A percentile compares a stretch with the other conserved stretches of the same genome.
Conservation (phyloP, 768 basidiomycete genomes). For the Suillus cothurnatus region DNA sequence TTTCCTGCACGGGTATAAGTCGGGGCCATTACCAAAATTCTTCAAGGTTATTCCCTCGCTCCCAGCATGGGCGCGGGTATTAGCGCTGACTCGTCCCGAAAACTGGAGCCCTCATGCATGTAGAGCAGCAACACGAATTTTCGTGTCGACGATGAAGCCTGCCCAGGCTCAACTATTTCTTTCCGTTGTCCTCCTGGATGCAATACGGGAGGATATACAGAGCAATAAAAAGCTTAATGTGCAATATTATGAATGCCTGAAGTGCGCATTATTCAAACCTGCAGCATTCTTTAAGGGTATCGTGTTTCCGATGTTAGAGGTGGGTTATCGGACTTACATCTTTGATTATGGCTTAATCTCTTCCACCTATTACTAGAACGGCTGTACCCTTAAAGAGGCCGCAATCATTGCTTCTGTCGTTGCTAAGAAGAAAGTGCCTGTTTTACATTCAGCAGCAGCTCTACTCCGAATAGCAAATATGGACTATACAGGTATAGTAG, state of each 20-base stretch:
- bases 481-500: slow-evolving; percentile 86
- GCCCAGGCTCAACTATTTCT: slow-evolving; percentile 91
- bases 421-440: slow-evolving; percentile 88
- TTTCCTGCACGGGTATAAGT: slow-evolving; percentile 87
- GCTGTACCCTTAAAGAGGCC: slow-evolving; percentile 92
- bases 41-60: slow-evolving; percentile 98
- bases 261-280: slow-evolving; percentile 92
- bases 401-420: slow-evolving; percentile 92
- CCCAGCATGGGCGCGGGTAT: slow-evolving; percentile 93
- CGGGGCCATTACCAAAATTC: slow-evolving; percentile 92
- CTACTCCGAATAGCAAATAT: slow-evolving; percentile 91
- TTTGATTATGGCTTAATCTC: slow-evolving; percentile 6
- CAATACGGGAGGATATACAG: slow-evolving; percentile 85
- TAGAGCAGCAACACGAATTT: slow-evolving; percentile 90
- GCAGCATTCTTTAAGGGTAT: slow-evolving; percentile 99
- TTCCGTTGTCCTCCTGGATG: slow-evolving; percentile 88
- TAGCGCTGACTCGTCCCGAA: slow-evolving; percentile 90
- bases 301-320: slow-evolving; percentile 93
- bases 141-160: slow-evolving; percentile 96
- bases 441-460: slow-evolving; percentile 96
- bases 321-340: slow-evolving; percentile 46
- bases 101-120: slow-evolving; percentile 97
- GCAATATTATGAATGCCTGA: slow-evolving; percentile 93
- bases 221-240: slow-evolving; percentile 88
- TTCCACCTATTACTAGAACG: slow-evolving; percentile 43